Percentiles rank a stretch among this genome's conserved stretches.
These are phyloP conservation scores for Aspergillus texensis DNA, from an alignment of 2,329 filamentous ascomycete genomes.

Conservation along the genomic window DNA sequence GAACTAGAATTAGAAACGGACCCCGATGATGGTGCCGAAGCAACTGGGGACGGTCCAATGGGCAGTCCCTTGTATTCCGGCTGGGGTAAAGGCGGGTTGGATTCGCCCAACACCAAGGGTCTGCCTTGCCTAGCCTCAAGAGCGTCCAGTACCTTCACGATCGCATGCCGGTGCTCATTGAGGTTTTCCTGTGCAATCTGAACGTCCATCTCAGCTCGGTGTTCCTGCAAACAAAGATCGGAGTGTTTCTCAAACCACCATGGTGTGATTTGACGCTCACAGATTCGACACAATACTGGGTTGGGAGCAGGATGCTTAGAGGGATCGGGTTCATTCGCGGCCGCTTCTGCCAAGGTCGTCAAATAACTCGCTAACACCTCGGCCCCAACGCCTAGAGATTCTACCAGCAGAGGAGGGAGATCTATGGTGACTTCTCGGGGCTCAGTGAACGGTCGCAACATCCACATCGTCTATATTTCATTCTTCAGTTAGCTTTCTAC, in stretches of 20 bases:
- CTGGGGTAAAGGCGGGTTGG: slow-evolving; percentile 59
- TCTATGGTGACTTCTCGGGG: slow-evolving; percentile 96
- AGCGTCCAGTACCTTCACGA: slow-evolving; percentile 92
- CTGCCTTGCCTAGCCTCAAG: slow-evolving; percentile 68
- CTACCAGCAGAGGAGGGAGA: slow-evolving; percentile 82
- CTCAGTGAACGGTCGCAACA: slow-evolving; percentile 88
- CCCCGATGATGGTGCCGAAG: slow-evolving; percentile 71
- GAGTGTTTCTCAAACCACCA: slow-evolving; percentile 99
- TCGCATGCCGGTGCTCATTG: slow-evolving; percentile 87
- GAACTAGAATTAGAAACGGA: slow-evolving; percentile 71
- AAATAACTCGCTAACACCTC: slow-evolving; percentile 94
- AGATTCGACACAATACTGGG: slow-evolving; percentile 92
- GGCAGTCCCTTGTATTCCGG: slow-evolving; percentile 86
- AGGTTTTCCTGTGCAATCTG: slow-evolving; percentile 93
- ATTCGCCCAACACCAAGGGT: slow-evolving; percentile 31
- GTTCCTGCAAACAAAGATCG: slow-evolving; percentile 92
- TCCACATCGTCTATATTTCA: slow-evolving; percentile 87
- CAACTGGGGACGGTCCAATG: slow-evolving; percentile 72
- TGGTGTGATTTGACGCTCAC: slow-evolving; percentile 92
- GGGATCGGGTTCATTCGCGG: slow-evolving; percentile 71
- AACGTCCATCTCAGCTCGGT: slow-evolving; percentile 95
- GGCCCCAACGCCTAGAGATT: slow-evolving; percentile 90
- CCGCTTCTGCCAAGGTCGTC: slow-evolving; percentile 82
- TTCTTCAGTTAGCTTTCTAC: slow-evolving; percentile 26
- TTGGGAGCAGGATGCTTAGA: slow-evolving; percentile 76